phyloP scores from a whole-genome alignment of 2,329 filamentous ascomycete genomes.

The Fusarium clavum region DNA sequence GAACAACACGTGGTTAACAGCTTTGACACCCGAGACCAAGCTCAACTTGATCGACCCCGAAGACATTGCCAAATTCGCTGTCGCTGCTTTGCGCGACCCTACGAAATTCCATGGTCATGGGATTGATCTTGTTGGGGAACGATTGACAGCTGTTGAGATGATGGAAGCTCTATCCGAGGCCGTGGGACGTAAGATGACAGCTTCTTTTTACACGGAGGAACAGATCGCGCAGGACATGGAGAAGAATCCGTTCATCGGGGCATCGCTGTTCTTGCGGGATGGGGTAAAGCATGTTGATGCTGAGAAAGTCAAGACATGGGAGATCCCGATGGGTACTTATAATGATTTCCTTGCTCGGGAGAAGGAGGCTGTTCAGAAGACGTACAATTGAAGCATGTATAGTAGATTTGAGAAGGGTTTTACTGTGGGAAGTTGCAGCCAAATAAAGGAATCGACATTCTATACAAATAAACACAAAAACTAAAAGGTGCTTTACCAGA shows the following conservation, averaged over 20 bases:
- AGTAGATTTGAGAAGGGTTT: accelerated
- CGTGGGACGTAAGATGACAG: background rate
- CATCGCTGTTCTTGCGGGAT: background rate
- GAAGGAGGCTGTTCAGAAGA: background rate
- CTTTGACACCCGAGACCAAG: background rate
- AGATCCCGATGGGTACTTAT: background rate
- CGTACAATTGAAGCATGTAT: background rate
- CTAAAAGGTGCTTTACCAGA: background rate
- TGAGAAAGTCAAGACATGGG: background rate
- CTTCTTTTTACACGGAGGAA: background rate
- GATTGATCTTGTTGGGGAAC: background rate
- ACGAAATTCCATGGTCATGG: accelerated
- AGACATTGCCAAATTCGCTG: background rate
- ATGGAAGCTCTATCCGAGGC: background rate
- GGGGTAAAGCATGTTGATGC: background rate
- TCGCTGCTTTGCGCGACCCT: accelerated
- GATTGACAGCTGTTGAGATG: slow-evolving; percentile 1
- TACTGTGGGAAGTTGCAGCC: too few relatives aligned
- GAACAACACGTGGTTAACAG: background rate
- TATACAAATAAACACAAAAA: background rate
- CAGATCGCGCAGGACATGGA: background rate
- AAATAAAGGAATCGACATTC: too few relatives aligned
- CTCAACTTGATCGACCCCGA: background rate
- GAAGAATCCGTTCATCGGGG: background rate
- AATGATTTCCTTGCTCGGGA: background rate